phyloP scores from a whole-genome alignment of 2,329 filamentous ascomycete species.

The Acephala macrosclerotiorum region DNA sequence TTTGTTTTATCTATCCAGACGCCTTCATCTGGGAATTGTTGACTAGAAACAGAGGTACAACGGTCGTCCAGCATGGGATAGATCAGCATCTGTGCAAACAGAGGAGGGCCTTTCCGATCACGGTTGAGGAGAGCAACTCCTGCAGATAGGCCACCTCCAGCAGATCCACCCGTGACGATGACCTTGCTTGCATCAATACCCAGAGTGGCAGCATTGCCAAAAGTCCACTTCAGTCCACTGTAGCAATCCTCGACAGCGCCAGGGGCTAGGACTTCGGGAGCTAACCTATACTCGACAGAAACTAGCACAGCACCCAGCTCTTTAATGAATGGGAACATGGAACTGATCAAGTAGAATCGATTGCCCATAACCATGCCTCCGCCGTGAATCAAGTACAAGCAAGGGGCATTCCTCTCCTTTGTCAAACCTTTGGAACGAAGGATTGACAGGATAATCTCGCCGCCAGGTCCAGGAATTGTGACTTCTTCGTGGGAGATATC shows the following conservation, averaged over 20 bases:
- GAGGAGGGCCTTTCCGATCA: conserved; percentile 45
- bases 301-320: conserved; percentile 54
- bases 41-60: conserved; percentile 38
- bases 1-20: conserved; percentile 44
- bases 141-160: conserved; percentile 63
- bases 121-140: conserved; percentile 57
- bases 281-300: conserved; percentile 63
- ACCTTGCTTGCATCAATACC: conserved; percentile 57
- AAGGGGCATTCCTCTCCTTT: conserved; percentile 4
- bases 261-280: conserved; percentile 63
- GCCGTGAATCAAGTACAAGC: conserved; percentile 57
- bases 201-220: conserved; percentile 41
- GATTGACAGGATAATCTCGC: conserved; percentile 25
- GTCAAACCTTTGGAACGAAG: conserved; percentile 4
- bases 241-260: conserved; percentile 60
- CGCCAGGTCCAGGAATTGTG: conserved; percentile 18
- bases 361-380: conserved; percentile 46
- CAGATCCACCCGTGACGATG: conserved; percentile 62
- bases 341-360: conserved; percentile 39
- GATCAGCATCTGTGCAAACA: conserved; percentile 49
- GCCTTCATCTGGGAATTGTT: conserved; percentile 44
- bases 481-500: conserved; percentile 21
- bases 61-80: conserved; percentile 52
- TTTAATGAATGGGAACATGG: conserved; percentile 56
- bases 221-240: conserved; percentile 51